A percentile compares a stretch with the other conserved stretches of the same genome.
These are phyloP conservation scores for Petunia axillaris DNA, from an alignment of 257 asterid genomes.

Conservation along the genomic window DNA sequence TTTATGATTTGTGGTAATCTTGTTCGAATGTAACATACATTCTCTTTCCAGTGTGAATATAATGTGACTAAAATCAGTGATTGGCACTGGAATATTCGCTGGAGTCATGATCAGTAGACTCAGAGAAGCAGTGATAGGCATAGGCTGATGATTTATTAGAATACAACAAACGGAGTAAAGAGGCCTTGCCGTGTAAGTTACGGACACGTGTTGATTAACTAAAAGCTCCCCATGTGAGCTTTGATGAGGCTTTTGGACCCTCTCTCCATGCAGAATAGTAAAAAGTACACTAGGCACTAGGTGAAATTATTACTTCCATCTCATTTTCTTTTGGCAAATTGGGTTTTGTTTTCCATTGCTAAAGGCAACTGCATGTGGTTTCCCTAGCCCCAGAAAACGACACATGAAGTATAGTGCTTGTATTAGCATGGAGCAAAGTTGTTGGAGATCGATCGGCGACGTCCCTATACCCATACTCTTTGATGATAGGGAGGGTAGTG, in stretches of 20 bases:
- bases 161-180: neutral
- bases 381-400: neutral
- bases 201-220: slow-evolving; percentile 44
- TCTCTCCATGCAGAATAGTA: slow-evolving; percentile 25
- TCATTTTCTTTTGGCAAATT: slow-evolving; percentile 24
- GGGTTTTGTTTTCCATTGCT: neutral
- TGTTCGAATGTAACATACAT: neutral
- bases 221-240: slow-evolving; percentile 38
- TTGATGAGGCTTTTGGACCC: slow-evolving; percentile 26
- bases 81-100: slow-evolving; percentile 19
- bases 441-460: neutral
- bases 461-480: no score
- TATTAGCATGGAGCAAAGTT: neutral
- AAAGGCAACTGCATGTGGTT: neutral
- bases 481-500: no score
- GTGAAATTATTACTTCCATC: slow-evolving; percentile 22
- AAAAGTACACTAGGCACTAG: slow-evolving; percentile 32
- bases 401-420: neutral
- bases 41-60: neutral
- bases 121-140: neutral
- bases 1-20: neutral
- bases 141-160: neutral
- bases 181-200: slow-evolving; percentile 58
- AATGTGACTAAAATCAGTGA: neutral
- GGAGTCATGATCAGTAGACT: neutral